phyloP scores from a whole-genome alignment of 495 filamentous ascomycete species.

The Cercophora scortea region DNA sequence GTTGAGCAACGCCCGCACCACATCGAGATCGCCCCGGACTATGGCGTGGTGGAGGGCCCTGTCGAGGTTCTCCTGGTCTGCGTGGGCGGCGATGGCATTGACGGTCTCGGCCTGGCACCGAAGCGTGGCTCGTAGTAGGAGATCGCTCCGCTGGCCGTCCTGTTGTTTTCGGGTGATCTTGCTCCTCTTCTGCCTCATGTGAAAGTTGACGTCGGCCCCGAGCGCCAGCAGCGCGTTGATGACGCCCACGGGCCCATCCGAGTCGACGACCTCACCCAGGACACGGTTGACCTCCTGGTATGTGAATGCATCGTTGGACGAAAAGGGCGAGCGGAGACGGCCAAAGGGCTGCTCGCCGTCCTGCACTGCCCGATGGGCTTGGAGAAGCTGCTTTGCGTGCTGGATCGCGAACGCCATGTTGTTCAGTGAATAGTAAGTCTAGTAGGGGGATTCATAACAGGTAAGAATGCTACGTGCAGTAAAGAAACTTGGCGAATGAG shows the following conservation, averaged over 20 bases:
- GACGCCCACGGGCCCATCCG: constrained; percentile 18
- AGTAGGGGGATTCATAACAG: not conserved
- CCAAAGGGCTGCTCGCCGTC: constrained; percentile 9
- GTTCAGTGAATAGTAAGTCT: no score
- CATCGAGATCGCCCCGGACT: constrained; percentile 12
- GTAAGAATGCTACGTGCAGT: not conserved
- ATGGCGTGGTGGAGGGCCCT: constrained; percentile 22
- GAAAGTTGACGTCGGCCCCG: constrained; percentile 26
- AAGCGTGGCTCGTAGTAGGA: constrained; percentile 19
- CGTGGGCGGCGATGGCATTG: constrained; percentile 14
- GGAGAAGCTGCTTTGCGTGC: constrained; percentile 19
- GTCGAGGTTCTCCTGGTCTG: constrained; percentile 26
- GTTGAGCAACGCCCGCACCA: constrained; percentile 18
- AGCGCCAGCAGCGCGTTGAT: constrained; percentile 20
- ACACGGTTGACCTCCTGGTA: constrained; percentile 23
- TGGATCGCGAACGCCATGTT: constrained; percentile 15
- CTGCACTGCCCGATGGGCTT: constrained; percentile 12
- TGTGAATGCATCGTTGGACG: constrained; percentile 11
- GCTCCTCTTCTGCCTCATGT: constrained; percentile 8
- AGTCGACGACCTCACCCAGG: constrained; percentile 17
- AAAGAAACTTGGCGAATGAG: not conserved
- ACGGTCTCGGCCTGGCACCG: constrained; percentile 20
- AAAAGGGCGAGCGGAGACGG: constrained; percentile 12
- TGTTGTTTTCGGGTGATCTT: constrained; percentile 13
- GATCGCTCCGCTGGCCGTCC: constrained; percentile 14